Evolutionary conservation across 768 basidiomycete species (phyloP).

Genomic region (Cystobasidium ongulense): DNA sequence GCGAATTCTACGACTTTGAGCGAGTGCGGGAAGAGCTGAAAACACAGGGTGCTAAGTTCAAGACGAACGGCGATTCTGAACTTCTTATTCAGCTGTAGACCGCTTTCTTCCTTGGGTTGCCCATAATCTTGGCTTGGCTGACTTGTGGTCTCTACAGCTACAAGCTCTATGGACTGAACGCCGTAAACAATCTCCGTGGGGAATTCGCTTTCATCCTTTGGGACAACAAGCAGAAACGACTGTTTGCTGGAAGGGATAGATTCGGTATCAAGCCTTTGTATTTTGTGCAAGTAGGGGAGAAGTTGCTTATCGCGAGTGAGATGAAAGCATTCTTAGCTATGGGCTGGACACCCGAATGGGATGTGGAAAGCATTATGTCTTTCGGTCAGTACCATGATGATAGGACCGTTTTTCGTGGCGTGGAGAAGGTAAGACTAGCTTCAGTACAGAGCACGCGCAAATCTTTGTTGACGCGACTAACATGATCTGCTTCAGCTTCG

Average conservation of each 20-base stretch:
- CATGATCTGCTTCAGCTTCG: constrained; percentile 37
- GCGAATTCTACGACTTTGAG: constrained; percentile 43
- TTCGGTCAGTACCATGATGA: constrained; percentile 34
- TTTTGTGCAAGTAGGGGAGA: constrained; percentile 31
- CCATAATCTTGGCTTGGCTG: too few species aligned
- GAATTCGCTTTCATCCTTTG: constrained; percentile 42
- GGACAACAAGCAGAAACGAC: constrained; percentile 32
- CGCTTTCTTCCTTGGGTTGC: background rate
- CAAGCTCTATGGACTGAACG: constrained; percentile 39
- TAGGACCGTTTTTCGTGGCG: constrained; percentile 41
- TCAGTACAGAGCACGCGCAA: too few species aligned
- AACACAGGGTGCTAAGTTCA: constrained; percentile 35
- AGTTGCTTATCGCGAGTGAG: constrained; percentile 41
- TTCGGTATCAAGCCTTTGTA: constrained; percentile 44
- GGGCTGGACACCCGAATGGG: constrained; percentile 43
- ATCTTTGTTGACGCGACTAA: too few species aligned
- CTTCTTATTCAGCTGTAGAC: constrained; percentile 41
- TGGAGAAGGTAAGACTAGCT: constrained; percentile 33
- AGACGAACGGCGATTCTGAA: constrained; percentile 40
- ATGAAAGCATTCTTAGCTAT: constrained; percentile 41
- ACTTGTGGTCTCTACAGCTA: background rate
- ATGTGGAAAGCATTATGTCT: constrained; percentile 39
- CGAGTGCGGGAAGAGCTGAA: constrained; percentile 33
- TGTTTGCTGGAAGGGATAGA: constrained; percentile 42
- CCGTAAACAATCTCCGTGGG: constrained; percentile 40